These are phyloP conservation scores for Escovopsis weberi DNA, from an alignment of 2,329 filamentous ascomycete species.

Conservation along the genomic window DNA sequence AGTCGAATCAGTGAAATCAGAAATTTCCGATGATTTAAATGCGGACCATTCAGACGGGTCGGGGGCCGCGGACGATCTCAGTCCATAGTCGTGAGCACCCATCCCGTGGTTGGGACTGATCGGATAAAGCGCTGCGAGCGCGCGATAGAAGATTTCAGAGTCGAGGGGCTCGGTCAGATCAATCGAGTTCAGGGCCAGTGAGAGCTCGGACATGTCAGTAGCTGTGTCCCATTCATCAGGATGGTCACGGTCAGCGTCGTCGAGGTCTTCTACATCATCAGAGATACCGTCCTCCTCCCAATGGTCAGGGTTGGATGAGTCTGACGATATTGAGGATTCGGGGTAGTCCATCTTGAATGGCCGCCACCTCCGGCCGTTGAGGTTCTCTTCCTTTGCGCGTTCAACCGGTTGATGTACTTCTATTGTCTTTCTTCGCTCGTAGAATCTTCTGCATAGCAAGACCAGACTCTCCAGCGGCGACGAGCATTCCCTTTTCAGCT, in stretches of 20 bases:
- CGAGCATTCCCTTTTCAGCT: constrained; percentile 9
- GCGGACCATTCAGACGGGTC: too few species aligned
- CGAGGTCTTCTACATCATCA: too few species aligned
- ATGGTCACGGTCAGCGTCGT: too few species aligned
- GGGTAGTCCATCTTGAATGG: not conserved
- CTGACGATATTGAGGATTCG: not conserved
- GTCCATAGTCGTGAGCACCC: too few species aligned
- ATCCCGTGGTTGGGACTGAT: too few species aligned
- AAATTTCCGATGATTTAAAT: not conserved
- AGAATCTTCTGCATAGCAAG: constrained; percentile 21
- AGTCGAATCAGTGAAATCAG: not conserved
- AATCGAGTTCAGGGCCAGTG: not conserved
- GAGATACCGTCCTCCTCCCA: too few species aligned
- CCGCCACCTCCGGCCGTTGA: not conserved
- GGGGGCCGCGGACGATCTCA: too few species aligned
- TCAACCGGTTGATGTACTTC: not conserved
- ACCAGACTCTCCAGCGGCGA: constrained; percentile 17
- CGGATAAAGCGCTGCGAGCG: too few species aligned
- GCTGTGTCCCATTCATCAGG: too few species aligned
- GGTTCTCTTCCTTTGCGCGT: not conserved
- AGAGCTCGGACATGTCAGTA: not conserved
- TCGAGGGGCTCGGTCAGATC: too few species aligned
- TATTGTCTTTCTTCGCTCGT: constrained; percentile 11
- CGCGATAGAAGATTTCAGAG: too few species aligned
- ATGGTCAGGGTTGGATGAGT: not conserved